A percentile compares a stretch with the other conserved stretches of the same genome.
Evolutionary conservation across 1,284 basidiomycete species (phyloP).

Genomic region (Trametes hirsuta): DNA sequence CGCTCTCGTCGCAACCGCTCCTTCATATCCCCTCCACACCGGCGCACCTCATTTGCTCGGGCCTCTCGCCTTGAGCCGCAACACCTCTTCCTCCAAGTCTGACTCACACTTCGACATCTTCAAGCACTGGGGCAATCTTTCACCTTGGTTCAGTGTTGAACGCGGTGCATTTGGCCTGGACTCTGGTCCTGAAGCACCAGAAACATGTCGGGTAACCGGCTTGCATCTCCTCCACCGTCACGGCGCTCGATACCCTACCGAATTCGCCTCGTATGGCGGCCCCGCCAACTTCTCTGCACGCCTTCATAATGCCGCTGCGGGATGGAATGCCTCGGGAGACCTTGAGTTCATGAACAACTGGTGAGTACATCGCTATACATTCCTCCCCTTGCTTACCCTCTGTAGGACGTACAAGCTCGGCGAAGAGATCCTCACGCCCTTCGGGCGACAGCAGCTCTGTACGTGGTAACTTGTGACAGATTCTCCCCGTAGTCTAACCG

Average conservation of each 20-base stretch:
- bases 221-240: conserved; percentile 81
- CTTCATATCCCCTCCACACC: conserved; percentile 73
- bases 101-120: conserved; percentile 60
- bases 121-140: conserved; percentile 81
- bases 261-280: conserved; percentile 66
- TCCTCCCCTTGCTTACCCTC: background rate
- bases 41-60: conserved; percentile 68
- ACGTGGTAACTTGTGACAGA: conserved; percentile 1
- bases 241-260: conserved; percentile 81
- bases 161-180: conserved; percentile 71
- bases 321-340: conserved; percentile 66
- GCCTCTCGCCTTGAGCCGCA: conserved; percentile 37
- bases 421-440: conserved; percentile 81
- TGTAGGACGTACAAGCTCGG: conserved; percentile 79
- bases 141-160: conserved; percentile 84
- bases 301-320: conserved; percentile 54
- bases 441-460: conserved; percentile 83
- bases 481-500: background rate
- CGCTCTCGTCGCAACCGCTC: conserved; percentile 77
- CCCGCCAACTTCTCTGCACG: conserved; percentile 64
- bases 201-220: conserved; percentile 70
- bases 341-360: conserved; percentile 79
- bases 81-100: conserved; percentile 24
- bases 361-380: conserved; percentile 38
- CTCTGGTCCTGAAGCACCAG: conserved; percentile 70